Evolutionary conservation across 2,329 filamentous ascomycete species (phyloP), one percentile per base, ranked within the genome.

Genomic region (Monilinia polystroma): DNA sequence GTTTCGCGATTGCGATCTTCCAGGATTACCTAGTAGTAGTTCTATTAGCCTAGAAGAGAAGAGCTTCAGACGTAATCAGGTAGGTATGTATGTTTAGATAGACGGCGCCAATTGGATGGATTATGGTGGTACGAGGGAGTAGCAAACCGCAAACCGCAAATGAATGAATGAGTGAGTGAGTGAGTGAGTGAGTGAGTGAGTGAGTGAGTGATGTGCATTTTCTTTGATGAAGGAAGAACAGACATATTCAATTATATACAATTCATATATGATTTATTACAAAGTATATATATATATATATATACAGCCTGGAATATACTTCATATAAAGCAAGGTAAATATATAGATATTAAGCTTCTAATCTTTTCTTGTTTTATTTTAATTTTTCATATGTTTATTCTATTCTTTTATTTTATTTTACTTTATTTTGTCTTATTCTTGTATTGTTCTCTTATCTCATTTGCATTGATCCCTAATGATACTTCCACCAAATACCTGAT

Each of bases 1-100:
- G 23, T 1, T 68, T 57, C 41, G 32, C 67, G 66, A 54, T 68
- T 69, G 65, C 38, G 64, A 63, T 64, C 62, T 35, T 62, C 45
- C 54, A 8, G 59, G 18, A 6, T n/a, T 51, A 29, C 23, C 45
- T 47, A 18, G 16, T 18, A 47, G 18, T 20, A n/a, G 45, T 20
- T 47, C 18, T 7, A 47, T 35, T 57, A 57, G 57, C 64, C 26
- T 49, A 26, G 49, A 65, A 47, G 43, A 52, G 45, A 43, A 32
- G 35, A 45, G 45, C 53, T 11, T 56, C 18, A 59, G 57, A 43
- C 53, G 12, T 35, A 8, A 35, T 5, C 32, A 35, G 32, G 32
- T 35, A 2, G 41, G 41, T 45, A 18, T 45, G 41, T 45, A 14
- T 45, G 41, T 14, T 45, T 45, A 35, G 32, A 35, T 35, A 35